phyloP scores from a whole-genome alignment of 2,329 filamentous ascomycete genomes.

The Tothia fuscella region DNA sequence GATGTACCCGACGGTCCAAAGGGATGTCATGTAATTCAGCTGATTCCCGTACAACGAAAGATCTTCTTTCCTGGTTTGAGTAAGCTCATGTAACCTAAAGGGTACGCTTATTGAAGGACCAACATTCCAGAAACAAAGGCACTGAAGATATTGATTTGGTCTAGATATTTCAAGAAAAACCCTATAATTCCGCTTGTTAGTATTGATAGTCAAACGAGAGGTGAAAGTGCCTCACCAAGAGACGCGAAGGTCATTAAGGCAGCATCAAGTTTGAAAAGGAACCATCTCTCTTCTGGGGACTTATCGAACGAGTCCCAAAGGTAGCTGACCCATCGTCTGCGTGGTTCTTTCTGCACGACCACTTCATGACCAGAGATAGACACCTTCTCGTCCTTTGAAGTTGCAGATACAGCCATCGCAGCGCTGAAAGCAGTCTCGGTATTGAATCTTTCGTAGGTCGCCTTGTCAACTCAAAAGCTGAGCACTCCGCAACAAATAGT shows the following conservation, averaged over 20 bases:
- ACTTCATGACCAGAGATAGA: too few relatives aligned
- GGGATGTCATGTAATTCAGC: slow-evolving; percentile 20
- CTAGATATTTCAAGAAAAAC: slow-evolving; percentile 20
- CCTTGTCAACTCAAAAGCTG: too few relatives aligned
- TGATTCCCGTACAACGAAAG: slow-evolving; percentile 21
- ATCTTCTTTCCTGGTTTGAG: too few relatives aligned
- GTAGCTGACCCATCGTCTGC: slow-evolving; percentile 27
- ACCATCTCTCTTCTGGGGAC: slow-evolving; percentile 33
- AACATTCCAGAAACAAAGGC: slow-evolving; percentile 22
- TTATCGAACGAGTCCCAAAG: slow-evolving; percentile 41
- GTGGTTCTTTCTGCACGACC: too few relatives aligned
- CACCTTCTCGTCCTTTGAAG: too few relatives aligned
- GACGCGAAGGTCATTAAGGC: slow-evolving; percentile 31
- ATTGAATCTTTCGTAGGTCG: too few relatives aligned
- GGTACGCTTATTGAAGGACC: too few relatives aligned
- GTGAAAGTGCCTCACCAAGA: slow-evolving; percentile 10
- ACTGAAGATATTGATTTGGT: slow-evolving; percentile 20
- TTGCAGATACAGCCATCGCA: too few relatives aligned
- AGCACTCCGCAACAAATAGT: too few relatives aligned
- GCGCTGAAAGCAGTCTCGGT: too few relatives aligned
- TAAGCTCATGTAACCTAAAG: too few relatives aligned
- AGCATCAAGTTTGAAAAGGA: slow-evolving; percentile 37
- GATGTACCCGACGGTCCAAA: slow-evolving; percentile 21
- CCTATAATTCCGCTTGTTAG: slow-evolving; percentile 7
- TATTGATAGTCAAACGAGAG: background rate